Evolutionary conservation across 805 yeast species (phyloP).

Genomic region (Nakazawaea pomicola): DNA sequence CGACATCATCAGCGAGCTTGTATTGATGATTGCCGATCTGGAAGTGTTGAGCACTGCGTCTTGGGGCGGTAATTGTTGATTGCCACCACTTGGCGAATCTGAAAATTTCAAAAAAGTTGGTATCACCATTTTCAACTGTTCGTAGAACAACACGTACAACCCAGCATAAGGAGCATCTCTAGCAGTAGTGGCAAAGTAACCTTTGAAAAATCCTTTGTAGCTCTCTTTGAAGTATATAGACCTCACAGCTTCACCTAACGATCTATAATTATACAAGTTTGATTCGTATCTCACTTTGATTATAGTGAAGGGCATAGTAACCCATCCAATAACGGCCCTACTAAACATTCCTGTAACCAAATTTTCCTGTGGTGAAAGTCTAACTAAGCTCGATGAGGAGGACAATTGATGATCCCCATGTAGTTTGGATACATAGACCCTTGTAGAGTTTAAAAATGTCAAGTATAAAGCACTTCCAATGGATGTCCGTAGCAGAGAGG

Average conservation of each 20-base stretch:
- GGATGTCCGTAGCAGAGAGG: constrained; percentile 86
- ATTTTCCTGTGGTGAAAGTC: constrained; percentile 64
- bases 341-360: constrained; percentile 72
- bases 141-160: constrained; percentile 80
- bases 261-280: constrained; percentile 61
- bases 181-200: constrained; percentile 80
- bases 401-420: constrained; percentile 9
- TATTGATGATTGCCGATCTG: constrained; percentile 56
- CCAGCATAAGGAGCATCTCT: constrained; percentile 98
- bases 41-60: constrained; percentile 23
- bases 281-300: constrained; percentile 89
- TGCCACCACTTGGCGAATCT: no score
- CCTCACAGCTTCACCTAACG: constrained; percentile 54
- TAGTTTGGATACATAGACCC: constrained; percentile 43
- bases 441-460: constrained; percentile 58
- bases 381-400: constrained; percentile 55
- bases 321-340: constrained; percentile 74
- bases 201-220: constrained; percentile 71
- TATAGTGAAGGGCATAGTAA: constrained; percentile 94
- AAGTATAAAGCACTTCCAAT: constrained; percentile 86
- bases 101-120: constrained; percentile 31
- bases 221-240: constrained; percentile 53
- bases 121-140: constrained; percentile 55
- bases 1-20: constrained; percentile 71
- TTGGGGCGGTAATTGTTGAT: no score